A percentile compares a stretch with the other conserved stretches of the same genome.
These are phyloP conservation scores for Plasmodium berghei DNA, from an alignment of 169 alveolate species.

Conservation along the genomic window DNA sequence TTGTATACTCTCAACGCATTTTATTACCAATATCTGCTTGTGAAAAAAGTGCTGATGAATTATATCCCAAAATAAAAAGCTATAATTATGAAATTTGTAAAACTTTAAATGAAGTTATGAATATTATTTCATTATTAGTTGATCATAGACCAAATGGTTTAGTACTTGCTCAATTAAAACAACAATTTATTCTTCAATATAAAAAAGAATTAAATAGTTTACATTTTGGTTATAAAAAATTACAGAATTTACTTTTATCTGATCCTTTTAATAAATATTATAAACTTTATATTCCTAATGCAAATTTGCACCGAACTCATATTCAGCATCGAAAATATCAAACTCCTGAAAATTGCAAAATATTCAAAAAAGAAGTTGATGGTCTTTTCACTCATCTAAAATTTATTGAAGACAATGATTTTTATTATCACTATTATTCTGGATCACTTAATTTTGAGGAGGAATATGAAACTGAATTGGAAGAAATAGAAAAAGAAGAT, in stretches of 20 bases:
- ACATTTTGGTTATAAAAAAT: conserved; percentile 82
- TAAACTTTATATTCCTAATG: conserved; percentile 82
- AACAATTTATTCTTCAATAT: conserved; percentile 84
- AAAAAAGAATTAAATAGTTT: conserved; percentile 84
- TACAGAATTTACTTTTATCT: conserved; percentile 83
- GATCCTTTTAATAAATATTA: conserved; percentile 78
- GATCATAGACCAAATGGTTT: conserved; percentile 83
- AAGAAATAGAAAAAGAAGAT: not conserved
- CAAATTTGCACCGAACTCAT: conserved; percentile 85
- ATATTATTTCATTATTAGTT: conserved; percentile 82
- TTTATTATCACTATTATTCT: not conserved
- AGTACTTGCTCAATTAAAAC: conserved; percentile 85
- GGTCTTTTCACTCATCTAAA: conserved; percentile 3
- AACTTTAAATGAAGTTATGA: conserved; percentile 80
- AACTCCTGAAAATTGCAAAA: conserved; percentile 81
- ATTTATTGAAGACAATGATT: conserved; percentile 23
- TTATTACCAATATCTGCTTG: conserved; percentile 86
- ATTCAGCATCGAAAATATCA: conserved; percentile 81
- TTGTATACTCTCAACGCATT: conserved; percentile 86
- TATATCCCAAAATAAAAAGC: conserved; percentile 82
- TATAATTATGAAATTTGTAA: conserved; percentile 80
- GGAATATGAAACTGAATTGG: not conserved
- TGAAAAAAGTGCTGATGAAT: conserved; percentile 86
- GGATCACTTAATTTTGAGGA: not conserved
- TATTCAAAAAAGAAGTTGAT: conserved; percentile 78